These are phyloP conservation scores for Mycena metata DNA, from an alignment of 768 basidiomycete species.

Conservation along the genomic window DNA sequence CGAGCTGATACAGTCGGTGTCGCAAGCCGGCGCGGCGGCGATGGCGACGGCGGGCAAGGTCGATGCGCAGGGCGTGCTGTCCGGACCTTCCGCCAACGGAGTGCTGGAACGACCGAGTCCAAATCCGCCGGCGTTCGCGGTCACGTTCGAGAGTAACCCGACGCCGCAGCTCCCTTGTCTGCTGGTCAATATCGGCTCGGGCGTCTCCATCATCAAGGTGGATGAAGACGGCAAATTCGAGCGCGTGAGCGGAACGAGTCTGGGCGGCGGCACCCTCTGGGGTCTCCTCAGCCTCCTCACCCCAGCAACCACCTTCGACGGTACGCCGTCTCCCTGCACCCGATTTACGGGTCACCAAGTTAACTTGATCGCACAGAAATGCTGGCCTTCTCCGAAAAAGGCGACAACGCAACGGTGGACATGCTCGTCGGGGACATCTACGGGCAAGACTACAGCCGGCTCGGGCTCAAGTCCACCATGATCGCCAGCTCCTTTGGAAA, in stretches of 20 bases:
- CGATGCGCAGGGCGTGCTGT: constrained; percentile 12
- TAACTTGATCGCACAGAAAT: constrained; percentile 76
- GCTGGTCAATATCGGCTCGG: constrained; percentile 98
- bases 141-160: constrained; percentile 88
- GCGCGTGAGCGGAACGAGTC: constrained; percentile 95
- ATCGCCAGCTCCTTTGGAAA: constrained; percentile 99
- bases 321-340: constrained; percentile 62
- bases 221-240: constrained; percentile 96
- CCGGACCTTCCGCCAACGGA: constrained; percentile 32
- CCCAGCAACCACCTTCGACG: constrained; percentile 96
- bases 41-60: constrained; percentile 21
- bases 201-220: constrained; percentile 97
- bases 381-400: constrained; percentile 92
- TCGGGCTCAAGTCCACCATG: constrained; percentile 97
- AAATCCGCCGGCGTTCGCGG: constrained; percentile 88
- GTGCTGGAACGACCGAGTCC: constrained; percentile 88
- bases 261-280: constrained; percentile 98
- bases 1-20: constrained; percentile 85
- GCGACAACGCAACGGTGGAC: constrained; percentile 94
- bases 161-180: constrained; percentile 94
- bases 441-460: constrained; percentile 94
- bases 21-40: constrained; percentile 43
- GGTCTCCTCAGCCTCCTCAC: constrained; percentile 94
- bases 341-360: constrained; percentile 23
- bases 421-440: constrained; percentile 99